Percentiles rank a stretch among this genome's conserved stretches.
Evolutionary conservation across 2,329 filamentous ascomycete genomes (phyloP).

Genomic region (Aspergillus costaricaensis): DNA sequence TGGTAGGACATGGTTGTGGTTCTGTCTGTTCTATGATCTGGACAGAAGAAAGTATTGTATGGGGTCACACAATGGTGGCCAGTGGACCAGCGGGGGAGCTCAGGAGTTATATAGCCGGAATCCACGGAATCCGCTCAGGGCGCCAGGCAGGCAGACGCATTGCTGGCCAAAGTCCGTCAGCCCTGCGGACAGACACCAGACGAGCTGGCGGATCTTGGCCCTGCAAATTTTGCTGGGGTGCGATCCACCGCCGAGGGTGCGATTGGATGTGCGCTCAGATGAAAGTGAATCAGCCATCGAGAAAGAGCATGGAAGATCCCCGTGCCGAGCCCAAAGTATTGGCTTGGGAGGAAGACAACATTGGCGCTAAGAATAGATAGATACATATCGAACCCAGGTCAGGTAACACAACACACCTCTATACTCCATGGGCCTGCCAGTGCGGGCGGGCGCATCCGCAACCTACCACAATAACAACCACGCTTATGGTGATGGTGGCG

Average conservation of each 20-base stretch:
- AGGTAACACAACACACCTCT: neutral
- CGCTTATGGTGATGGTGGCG: neutral
- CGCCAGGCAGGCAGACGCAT: neutral
- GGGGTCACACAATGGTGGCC: neutral
- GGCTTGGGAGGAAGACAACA: neutral
- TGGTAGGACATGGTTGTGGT: constrained; percentile 2
- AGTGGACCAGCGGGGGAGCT: neutral
- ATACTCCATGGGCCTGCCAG: neutral
- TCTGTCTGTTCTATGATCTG: neutral
- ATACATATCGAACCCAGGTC: neutral
- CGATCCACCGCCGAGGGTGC: neutral
- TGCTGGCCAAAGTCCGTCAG: constrained; percentile 1
- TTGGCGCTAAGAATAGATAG: neutral
- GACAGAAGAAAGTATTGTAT: neutral
- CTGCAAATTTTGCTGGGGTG: neutral
- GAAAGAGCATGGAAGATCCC: neutral
- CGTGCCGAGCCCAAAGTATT: neutral
- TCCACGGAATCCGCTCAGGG: neutral
- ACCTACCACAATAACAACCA: no score
- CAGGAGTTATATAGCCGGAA: neutral
- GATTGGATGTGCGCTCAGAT: neutral
- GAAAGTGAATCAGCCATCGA: neutral
- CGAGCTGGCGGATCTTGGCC: constrained; percentile 2
- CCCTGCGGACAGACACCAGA: neutral
- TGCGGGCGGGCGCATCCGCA: neutral